Base-by-base conservation (phyloP, 305 asterid species). In the Fraxinus velutina region DNA sequence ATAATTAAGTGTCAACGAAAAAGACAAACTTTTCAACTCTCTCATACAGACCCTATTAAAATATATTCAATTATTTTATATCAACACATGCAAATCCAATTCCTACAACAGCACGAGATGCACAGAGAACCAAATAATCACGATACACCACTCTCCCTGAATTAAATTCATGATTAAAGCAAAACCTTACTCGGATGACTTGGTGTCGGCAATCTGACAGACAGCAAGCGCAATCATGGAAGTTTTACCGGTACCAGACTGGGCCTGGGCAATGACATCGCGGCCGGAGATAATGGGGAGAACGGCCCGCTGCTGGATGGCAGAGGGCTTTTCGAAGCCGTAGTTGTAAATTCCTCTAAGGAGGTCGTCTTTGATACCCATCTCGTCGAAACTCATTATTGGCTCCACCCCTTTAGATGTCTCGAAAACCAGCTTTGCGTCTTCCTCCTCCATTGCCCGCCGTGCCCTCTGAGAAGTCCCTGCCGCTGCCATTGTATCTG, bases 241-340 rank as follows among this genome's bases (percentile, higher is more conserved):
- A 44, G 97, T 91, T 83, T 95, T 95, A 0, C 99, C 98, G 9
- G 99, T 93, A 62, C 97, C 98, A 5, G 94, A 92, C 79, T 93
- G 99, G 39, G 99, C 99, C 89, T 93, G 98, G 72, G 98, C 99
- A 1, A 93, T 95, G 83, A 95, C 97, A 73, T 95, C 99, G 57
- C 99, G 98, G 0, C 97, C 97, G 34, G 92, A 80, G 64, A 95
- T 91, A 24, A 95, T 95, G 0, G 99, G 99, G 3, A 91, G 87
- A 33, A 95, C 96, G 2, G 99, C 98, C 24, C 98, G 93, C 84
- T 93, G 99, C 79, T 93, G 99, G 62, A 95, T 95, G 1, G 98
- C 99, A 0, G 98, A 93, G 75, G 99, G 99, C 88, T 93, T 95
- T 85, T 95, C 99, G 78, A 95, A 95, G 8, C 99, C 99, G 86